Evolutionary conservation across 495 filamentous ascomycete species (phyloP), one percentile per base, ranked within the genome.

Genomic region (Penicilliopsis zonata): DNA sequence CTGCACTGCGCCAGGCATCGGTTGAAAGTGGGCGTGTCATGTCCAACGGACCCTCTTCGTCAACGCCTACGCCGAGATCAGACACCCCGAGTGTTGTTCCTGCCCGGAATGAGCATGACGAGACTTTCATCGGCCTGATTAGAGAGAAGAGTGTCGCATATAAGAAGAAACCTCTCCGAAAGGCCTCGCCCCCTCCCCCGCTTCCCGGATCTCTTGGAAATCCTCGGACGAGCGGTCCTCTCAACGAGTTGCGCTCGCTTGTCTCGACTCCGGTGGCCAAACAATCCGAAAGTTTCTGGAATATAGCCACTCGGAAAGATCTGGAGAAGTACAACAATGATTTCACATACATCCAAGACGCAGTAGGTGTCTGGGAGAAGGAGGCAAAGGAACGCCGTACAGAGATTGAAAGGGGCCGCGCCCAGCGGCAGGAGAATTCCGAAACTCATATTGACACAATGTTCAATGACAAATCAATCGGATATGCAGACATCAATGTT

Each of bases 401-500:
- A 18, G 46, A 47, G 26, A 37, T 70, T 25, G 68, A 74, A 2
- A 46, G 53, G 27, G 64, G 66, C 22, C 67, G 72, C 3, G 51
- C 54, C 25, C 37, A 35, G 31, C 63, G 73, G 21, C 71, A 74
- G 44, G 63, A 71, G 27, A 60, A 72, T 39, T 69, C 67, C 3
- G 72, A 74, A 32, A 51, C 43, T 18, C 57, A 61, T 26, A 70
- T 70, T 16, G 69, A 76, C 40, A 52, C 52, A 7, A 53, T 76
- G 12, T 78, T 73, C 52, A 68, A 75, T 38, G 62, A 58, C 24
- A 69, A 74, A 35, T 63, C 70, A 32, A 76, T 78, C 35, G 67
- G 67, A 1, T 76, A 78, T 47, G 70, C 66, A 13, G 73, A 78
- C 38, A 76, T 78, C 34, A 62, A 64, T 25, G 57, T 58, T 13